Evolutionary conservation across 768 basidiomycete species (phyloP).

Genomic region (Dacryopinax spathularia): DNA sequence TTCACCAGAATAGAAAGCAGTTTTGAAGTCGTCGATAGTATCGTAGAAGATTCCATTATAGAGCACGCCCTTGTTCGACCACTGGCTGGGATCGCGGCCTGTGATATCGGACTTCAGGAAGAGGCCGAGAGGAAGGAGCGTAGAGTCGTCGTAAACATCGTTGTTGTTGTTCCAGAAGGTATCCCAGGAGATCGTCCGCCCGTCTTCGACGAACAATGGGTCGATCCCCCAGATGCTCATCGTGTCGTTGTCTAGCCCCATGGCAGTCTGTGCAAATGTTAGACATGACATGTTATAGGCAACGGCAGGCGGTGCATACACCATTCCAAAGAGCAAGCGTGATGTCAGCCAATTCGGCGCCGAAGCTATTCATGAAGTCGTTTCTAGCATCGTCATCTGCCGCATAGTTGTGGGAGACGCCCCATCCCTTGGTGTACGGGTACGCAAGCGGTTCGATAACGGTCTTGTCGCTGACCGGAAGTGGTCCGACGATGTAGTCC

Average conservation of each 20-base stretch:
- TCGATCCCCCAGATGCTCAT: conserved; percentile 18
- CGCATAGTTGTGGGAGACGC: conserved; percentile 15
- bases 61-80: conserved; percentile 16
- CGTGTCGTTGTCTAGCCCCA: conserved; percentile 10
- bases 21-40: conserved; percentile 17
- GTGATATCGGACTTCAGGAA: conserved; percentile 17
- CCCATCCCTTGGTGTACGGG: conserved; percentile 11
- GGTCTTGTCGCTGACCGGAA: conserved; percentile 11
- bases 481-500: conserved; percentile 16
- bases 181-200: conserved; percentile 16
- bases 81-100: conserved; percentile 17
- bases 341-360: conserved; percentile 18
- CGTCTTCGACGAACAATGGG: conserved; percentile 20
- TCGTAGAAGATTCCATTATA: conserved; percentile 17
- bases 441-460: conserved; percentile 8
- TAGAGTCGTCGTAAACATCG: conserved; percentile 15
- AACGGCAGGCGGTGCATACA: not conserved
- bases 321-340: conserved; percentile 12
- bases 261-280: conserved; percentile 8
- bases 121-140: conserved; percentile 16
- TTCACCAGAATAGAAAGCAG: conserved; percentile 13
- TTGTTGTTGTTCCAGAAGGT: conserved; percentile 6
- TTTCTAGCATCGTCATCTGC: conserved; percentile 15
- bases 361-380: conserved; percentile 5
- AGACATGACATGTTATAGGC: not conserved